Conservation (phyloP, 352 stramenopile species). For the Phytophthora meadii region DNA sequence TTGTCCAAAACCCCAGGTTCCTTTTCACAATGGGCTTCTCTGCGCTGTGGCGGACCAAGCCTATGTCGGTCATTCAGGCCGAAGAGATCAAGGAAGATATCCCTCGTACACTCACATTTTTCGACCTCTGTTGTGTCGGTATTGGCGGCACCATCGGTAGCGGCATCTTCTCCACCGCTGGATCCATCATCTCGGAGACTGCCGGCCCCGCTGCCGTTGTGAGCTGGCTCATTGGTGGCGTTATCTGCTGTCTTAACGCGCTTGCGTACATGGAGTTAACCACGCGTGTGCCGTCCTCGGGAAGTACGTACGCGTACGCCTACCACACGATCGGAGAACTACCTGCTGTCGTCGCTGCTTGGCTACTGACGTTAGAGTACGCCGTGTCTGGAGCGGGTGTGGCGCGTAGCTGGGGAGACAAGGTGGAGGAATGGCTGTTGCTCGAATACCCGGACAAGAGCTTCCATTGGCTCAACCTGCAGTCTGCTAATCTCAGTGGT, state of each 20-base stretch:
- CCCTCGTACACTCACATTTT: constrained; percentile 63
- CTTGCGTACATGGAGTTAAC: constrained; percentile 90
- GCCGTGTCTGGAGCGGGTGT: constrained; percentile 89
- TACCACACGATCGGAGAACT: constrained; percentile 93
- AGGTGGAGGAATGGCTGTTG: constrained; percentile 80
- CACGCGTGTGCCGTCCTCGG: constrained; percentile 82
- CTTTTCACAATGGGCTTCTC: constrained; percentile 24
- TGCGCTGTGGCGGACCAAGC: constrained; percentile 60
- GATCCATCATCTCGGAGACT: constrained; percentile 68
- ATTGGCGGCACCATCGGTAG: constrained; percentile 89
- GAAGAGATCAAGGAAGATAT: constrained; percentile 61
- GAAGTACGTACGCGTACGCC: constrained; percentile 91
- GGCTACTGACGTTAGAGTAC: constrained; percentile 92
- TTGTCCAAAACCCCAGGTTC: constrained; percentile 3
- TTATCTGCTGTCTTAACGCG: constrained; percentile 77
- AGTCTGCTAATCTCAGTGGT: constrained; percentile 56
- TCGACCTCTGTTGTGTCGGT: constrained; percentile 89
- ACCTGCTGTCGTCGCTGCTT: constrained; percentile 85
- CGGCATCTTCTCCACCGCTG: constrained; percentile 87
- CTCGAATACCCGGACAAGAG: constrained; percentile 45
- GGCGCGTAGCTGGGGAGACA: constrained; percentile 92
- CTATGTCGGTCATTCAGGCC: constrained; percentile 59
- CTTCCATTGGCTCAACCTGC: constrained; percentile 59
- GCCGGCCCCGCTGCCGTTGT: constrained; percentile 79
- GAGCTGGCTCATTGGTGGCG: constrained; percentile 75